Conservation (phyloP, 345 rosid genomes). For the Iberis pinnata region DNA sequence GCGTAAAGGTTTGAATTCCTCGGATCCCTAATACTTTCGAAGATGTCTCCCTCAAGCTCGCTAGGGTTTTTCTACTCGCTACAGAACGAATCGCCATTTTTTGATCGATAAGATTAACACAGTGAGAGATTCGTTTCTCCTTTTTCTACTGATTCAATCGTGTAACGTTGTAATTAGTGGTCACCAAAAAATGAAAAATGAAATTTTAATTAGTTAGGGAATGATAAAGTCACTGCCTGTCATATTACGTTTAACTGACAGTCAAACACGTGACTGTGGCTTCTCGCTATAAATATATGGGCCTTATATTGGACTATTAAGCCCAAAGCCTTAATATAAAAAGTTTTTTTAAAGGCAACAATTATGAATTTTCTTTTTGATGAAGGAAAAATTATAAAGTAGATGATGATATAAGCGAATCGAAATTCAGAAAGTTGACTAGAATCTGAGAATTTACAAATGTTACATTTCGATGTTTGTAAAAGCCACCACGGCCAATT, state of each 20-base stretch:
- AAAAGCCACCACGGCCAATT: constrained; percentile 5
- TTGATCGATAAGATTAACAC: background rate
- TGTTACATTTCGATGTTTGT: constrained; percentile 24
- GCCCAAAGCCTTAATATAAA: no score
- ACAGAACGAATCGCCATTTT: constrained; percentile 66
- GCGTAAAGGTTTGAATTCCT: constrained; percentile 49
- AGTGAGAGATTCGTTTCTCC: background rate
- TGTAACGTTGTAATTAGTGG: no score
- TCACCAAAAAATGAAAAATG: no score
- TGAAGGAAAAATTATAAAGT: no score
- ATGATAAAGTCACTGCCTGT: constrained; percentile 16
- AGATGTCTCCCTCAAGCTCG: constrained; percentile 26
- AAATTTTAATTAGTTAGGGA: no score
- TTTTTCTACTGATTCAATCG: no score
- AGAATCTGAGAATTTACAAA: constrained; percentile 19
- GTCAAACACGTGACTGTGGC: background rate
- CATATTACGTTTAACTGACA: background rate
- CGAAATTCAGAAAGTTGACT: constrained; percentile 25
- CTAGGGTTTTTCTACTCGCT: constrained; percentile 35
- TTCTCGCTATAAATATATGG: no score
- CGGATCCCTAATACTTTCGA: constrained; percentile 10
- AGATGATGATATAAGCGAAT: constrained; percentile 2
- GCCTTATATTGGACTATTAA: no score
- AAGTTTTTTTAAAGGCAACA: no score
- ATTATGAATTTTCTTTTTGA: no score